A percentile compares a stretch with the other conserved stretches of the same genome.
phyloP scores from a whole-genome alignment of 768 basidiomycete genomes.

The Crepidotus variabilis region DNA sequence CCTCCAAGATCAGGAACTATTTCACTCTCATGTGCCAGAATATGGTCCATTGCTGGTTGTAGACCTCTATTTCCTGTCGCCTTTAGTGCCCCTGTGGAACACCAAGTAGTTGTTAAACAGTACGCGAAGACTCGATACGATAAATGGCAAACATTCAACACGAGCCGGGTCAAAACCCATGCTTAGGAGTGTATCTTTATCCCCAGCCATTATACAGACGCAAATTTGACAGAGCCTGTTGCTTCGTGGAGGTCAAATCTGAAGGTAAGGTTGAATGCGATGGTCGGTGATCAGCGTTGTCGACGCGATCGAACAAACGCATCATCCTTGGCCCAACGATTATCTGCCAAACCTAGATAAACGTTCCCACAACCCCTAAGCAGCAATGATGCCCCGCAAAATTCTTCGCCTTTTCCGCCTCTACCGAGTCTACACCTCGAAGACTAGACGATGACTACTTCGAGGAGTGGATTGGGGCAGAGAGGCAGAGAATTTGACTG shows the following conservation, averaged over 20 bases:
- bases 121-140: background rate
- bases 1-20: conserved; percentile 62
- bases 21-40: conserved; percentile 76
- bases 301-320: background rate
- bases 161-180: conserved; percentile 88
- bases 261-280: background rate
- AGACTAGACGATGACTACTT: too few relatives aligned
- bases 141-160: conserved; percentile 68
- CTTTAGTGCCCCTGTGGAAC: conserved; percentile 74
- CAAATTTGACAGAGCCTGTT: background rate
- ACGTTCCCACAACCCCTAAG: background rate
- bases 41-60: conserved; percentile 88
- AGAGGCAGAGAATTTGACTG: too few relatives aligned
- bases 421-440: too few relatives aligned
- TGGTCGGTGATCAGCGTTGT: too few relatives aligned
- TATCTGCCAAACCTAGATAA: background rate
- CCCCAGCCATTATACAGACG: conserved; percentile 24
- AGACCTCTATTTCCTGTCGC: conserved; percentile 82
- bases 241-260: background rate
- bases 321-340: background rate
- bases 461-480: too few relatives aligned
- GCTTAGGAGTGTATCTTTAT: conserved; percentile 69
- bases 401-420: too few relatives aligned
- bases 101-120: conserved; percentile 6
- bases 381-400: too few relatives aligned